Evolutionary conservation across 2,329 filamentous ascomycete genomes (phyloP), one percentile per base, ranked within the genome.

Genomic region (Cytospora mali): DNA sequence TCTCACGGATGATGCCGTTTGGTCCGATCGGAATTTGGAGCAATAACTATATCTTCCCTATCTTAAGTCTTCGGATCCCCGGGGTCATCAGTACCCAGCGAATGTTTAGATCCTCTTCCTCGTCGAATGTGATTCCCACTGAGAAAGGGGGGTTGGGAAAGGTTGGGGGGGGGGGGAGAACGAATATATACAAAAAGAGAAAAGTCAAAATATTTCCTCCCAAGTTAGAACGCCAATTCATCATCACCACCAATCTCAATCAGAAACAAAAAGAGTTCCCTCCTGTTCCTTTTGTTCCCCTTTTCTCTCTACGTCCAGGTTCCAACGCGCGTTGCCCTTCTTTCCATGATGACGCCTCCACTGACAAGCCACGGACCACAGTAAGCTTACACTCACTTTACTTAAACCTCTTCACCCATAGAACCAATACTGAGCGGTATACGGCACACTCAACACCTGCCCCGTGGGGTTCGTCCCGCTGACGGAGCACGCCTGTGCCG

Each of bases 401-500:
- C n/a, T n/a, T n/a, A n/a, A n/a, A 27, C 29, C 10, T 6, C n/a
- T 11, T 59, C 51, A 65, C 6, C 73, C 78, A 68, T 79, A 87
- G 70, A 86, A 80, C 83, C 84, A 87, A 75, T 87, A 87, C 67
- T 77, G 79, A n/a, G 84, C 76, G 1, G 83, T 69, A 71, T 87
- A 87, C 3, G 80, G 78, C 28, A 84, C 80, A 71, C 83, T 86
- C 11, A 65, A 62, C n/a, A 50, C 35, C 60, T 59, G 42, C 69
- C 82, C 77, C 21, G 69, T 64, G n/a, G 31, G 39, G 62, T 80
- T 77, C 9, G 68, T 69, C 49, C 78, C 76, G n/a, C 74, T 74
- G 1, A 72, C 73, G 0, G 61, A 64, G 51, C 84, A 87, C 5
- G 75, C 68, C 68, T 80, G 72, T 1, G 78, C 70, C 65, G 65